Evolutionary conservation across 176 grass and related monocot genomes (phyloP), one percentile per base, ranked within the genome.

Genomic region (Leersia perrieri): DNA sequence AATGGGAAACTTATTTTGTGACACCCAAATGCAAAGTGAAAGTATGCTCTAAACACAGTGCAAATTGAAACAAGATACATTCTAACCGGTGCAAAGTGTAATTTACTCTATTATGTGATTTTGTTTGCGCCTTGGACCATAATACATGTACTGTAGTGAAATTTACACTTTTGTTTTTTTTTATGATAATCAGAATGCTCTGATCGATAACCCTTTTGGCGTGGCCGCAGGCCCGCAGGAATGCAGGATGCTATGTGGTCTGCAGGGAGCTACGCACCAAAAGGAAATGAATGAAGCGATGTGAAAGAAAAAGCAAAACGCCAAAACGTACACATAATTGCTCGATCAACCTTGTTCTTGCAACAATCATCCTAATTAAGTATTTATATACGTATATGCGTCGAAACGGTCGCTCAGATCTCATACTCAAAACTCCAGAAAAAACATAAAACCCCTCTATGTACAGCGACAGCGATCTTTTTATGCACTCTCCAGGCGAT

Each of bases 391-490:
- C 38, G 51, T 66, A 25, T 0, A 25, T 0, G 41, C 40, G 12
- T 25, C 31, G 7, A 31, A 63, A 65, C 26, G 67, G 67, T 72
- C 36, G 79, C 68, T 81, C 36, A 18, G 14, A 32, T 62, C 35
- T 81, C 79, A 62, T 33, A 72, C 60, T 81, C 79, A 61, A 61
- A 81, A n/a, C 20, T 16, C 45, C 15, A 49, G 18, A 49, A 15
- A 7, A 7, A 38, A 38, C 3, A 38, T 4, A 7, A 7, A 38
- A 86, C n/a, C n/a, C 60, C 70, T 76, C 72, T 91, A 86, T 94
- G 74, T 88, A 88, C 91, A 91, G 72, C 68, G 71, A 84, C 68
- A 45, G 38, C 16, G 36, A 69, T 84, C 47, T 63, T 63, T 68
- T 63, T 68, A 80, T 55, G 42, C 63, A 25, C 64, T 63, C 63